These are phyloP conservation scores for Saururus chinensis DNA, from an alignment of 164 flowering plant species.

Conservation along the genomic window DNA sequence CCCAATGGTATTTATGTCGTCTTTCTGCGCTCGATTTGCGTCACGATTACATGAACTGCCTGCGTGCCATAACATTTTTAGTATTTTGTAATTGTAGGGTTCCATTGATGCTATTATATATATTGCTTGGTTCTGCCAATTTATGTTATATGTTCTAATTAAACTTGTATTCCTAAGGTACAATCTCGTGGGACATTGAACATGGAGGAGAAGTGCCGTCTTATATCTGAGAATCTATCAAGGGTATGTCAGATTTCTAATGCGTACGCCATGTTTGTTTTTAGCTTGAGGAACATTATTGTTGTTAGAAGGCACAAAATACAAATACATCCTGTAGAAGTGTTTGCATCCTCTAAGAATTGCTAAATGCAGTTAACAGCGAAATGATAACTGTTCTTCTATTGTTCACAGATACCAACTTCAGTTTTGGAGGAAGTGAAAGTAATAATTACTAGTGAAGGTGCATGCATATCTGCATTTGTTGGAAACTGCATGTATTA, in stretches of 20 bases:
- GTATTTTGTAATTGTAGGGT: neutral
- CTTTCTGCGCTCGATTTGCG: neutral
- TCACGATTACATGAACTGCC: neutral
- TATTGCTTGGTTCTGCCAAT: neutral
- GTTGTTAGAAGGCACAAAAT: neutral
- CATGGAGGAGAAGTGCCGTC: conserved; percentile 29
- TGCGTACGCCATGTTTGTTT: neutral
- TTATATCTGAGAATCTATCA: conserved; percentile 36
- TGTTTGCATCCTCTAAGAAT: neutral
- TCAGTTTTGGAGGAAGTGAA: neutral
- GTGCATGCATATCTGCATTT: neutral
- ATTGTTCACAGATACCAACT: neutral
- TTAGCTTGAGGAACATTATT: neutral
- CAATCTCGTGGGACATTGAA: conserved; percentile 48
- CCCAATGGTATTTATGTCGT: no score
- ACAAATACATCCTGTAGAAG: neutral
- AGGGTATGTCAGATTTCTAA: conserved; percentile 23
- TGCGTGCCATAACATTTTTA: no score
- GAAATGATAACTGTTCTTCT: neutral
- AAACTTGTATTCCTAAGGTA: conserved; percentile 19
- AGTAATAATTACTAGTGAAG: neutral
- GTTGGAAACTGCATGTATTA: neutral
- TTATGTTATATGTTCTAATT: neutral
- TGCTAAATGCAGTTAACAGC: no score
- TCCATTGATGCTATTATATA: no score